Conservation (phyloP, 225 moss, liverwort and hornwort species). For the Straminergon stramineum region DNA sequence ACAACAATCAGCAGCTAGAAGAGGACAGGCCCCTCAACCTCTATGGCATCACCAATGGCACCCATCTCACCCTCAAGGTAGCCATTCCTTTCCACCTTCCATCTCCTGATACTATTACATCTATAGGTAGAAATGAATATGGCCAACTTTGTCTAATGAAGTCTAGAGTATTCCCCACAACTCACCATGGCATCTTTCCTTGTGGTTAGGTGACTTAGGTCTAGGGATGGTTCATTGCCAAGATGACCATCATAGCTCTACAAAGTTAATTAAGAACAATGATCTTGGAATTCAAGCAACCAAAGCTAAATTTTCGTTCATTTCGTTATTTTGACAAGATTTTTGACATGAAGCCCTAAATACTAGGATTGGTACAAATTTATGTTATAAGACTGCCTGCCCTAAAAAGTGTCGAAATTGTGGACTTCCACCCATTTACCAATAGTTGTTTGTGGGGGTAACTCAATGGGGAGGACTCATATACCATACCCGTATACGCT, state of each 20-base stretch:
- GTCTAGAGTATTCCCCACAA: not conserved
- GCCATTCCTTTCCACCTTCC: not conserved
- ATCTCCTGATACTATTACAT: not conserved
- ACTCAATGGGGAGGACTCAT: not conserved
- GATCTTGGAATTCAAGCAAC: not conserved
- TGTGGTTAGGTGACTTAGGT: not conserved
- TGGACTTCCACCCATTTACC: not conserved
- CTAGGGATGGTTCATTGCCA: not conserved
- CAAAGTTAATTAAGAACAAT: not conserved
- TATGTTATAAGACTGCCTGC: not conserved
- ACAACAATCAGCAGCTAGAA: not conserved
- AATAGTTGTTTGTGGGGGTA: not conserved
- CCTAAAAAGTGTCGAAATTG: not conserved
- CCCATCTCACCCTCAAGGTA: slow-evolving; percentile 8
- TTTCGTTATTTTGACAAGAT: not conserved
- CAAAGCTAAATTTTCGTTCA: not conserved
- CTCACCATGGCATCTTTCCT: not conserved
- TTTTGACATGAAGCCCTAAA: not conserved
- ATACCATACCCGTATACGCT: too few species aligned
- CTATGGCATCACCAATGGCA: not conserved
- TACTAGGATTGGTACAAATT: too few species aligned
- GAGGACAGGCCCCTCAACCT: not conserved
- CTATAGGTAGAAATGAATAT: not conserved
- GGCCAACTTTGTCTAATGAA: not conserved
- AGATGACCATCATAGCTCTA: not conserved